Conservation (phyloP, 306 rosid species). For the Casuarina equisetifolia region DNA sequence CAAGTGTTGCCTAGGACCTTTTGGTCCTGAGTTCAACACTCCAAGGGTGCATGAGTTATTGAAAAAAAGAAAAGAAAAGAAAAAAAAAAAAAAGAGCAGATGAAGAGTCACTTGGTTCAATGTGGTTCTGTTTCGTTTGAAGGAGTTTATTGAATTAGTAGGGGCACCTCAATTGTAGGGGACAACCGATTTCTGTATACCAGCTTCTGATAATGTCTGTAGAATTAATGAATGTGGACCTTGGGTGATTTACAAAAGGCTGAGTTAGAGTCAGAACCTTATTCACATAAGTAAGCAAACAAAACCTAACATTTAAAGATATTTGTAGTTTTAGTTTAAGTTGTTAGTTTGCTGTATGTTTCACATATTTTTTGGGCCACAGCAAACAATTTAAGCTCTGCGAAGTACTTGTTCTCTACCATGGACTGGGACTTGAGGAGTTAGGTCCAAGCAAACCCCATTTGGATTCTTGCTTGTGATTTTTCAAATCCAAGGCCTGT, state of each 20-base stretch:
- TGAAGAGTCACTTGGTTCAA: too few relatives aligned
- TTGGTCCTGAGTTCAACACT: too few relatives aligned
- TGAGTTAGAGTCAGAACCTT: not conserved
- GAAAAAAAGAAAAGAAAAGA: too few relatives aligned
- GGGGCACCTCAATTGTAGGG: not conserved
- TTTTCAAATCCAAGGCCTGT: not conserved
- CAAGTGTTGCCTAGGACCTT: too few relatives aligned
- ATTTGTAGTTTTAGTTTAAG: not conserved
- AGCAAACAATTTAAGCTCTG: not conserved
- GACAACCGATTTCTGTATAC: not conserved
- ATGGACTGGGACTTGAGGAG: not conserved
- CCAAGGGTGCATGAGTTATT: too few relatives aligned
- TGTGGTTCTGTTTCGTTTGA: not conserved
- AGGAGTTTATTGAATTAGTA: not conserved
- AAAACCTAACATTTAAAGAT: not conserved
- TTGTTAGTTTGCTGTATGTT: not conserved
- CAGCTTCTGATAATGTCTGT: not conserved
- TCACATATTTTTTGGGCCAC: not conserved
- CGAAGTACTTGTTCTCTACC: not conserved
- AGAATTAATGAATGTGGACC: not conserved
- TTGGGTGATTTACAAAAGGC: not conserved
- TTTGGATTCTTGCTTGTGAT: not conserved
- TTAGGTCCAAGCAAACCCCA: not conserved
- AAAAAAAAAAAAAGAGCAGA: too few relatives aligned
- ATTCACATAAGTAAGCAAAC: not conserved